These are phyloP conservation scores for Ogataea dorogensis DNA, from an alignment of 805 yeast genomes.

Conservation along the genomic window DNA sequence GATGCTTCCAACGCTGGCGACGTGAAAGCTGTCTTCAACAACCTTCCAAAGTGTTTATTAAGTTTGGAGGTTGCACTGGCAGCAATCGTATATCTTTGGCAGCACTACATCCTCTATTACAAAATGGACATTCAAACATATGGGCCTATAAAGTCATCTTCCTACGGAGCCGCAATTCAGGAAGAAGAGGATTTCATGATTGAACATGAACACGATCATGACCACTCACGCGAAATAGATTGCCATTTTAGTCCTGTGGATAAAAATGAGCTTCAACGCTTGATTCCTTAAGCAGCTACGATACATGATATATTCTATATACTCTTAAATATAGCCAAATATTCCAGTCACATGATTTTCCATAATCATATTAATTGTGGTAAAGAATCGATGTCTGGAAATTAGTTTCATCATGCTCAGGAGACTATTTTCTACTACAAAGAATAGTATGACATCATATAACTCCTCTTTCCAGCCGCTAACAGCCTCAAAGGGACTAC, in stretches of 20 bases:
- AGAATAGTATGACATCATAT: constrained; percentile 20
- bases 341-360: constrained; percentile 20
- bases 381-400: neutral
- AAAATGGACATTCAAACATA: constrained; percentile 23
- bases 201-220: constrained; percentile 36
- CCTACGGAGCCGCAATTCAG: constrained; percentile 24
- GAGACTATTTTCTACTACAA: constrained; percentile 21
- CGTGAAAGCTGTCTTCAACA: constrained; percentile 27
- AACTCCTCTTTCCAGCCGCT: constrained; percentile 58
- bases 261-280: constrained; percentile 29
- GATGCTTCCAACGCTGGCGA: constrained; percentile 31
- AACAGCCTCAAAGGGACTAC: constrained; percentile 63
- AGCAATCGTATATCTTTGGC: constrained; percentile 32
- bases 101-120: constrained; percentile 34
- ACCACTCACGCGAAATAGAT: constrained; percentile 16
- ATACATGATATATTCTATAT: neutral
- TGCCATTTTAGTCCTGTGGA: constrained; percentile 21
- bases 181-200: constrained; percentile 34
- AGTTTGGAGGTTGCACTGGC: constrained; percentile 32
- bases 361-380: constrained; percentile 8
- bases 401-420: constrained; percentile 5
- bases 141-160: constrained; percentile 21
- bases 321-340: constrained; percentile 1
- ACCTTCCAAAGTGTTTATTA: constrained; percentile 34
- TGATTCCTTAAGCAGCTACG: constrained; percentile 17